Conservation (phyloP, 1,284 basidiomycete species). For the Irpex lacteus region DNA sequence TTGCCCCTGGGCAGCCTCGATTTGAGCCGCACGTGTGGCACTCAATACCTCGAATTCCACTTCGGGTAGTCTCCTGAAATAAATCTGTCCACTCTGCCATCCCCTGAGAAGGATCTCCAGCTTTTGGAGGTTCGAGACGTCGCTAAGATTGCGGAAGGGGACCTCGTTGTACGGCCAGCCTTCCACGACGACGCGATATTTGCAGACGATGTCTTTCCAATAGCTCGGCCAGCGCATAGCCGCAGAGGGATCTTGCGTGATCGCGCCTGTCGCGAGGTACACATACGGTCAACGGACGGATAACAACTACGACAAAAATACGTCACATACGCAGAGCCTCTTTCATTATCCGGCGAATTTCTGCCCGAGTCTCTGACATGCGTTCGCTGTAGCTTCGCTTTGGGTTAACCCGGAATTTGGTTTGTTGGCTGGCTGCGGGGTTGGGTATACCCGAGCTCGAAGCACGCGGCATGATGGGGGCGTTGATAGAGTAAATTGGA, state of each 20-base stretch:
- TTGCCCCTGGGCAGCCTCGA: constrained; percentile 13
- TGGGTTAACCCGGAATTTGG: constrained; percentile 28
- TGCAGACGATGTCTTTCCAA: constrained; percentile 29
- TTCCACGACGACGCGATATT: constrained; percentile 29
- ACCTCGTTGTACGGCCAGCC: constrained; percentile 30
- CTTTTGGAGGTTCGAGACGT: constrained; percentile 30
- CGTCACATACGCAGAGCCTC: constrained; percentile 26
- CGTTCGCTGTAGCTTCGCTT: constrained; percentile 28
- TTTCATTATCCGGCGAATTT: constrained; percentile 27
- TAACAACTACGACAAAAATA: neutral
- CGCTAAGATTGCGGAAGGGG: constrained; percentile 31
- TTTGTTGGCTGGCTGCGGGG: constrained; percentile 19
- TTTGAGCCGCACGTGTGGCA: constrained; percentile 20
- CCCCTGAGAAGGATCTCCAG: constrained; percentile 26
- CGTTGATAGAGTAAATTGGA: neutral
- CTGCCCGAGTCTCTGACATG: constrained; percentile 29
- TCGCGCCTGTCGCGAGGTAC: constrained; percentile 18
- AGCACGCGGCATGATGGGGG: constrained; percentile 12
- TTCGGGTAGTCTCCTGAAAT: constrained; percentile 25
- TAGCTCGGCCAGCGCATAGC: constrained; percentile 29
- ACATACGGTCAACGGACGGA: constrained; percentile 5
- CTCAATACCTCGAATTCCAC: constrained; percentile 22
- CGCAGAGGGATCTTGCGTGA: constrained; percentile 26
- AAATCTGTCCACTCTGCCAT: constrained; percentile 23
- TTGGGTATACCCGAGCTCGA: constrained; percentile 11